Evolutionary conservation across 331 rosid genomes (phyloP).

Genomic region (Acacia concinna): DNA sequence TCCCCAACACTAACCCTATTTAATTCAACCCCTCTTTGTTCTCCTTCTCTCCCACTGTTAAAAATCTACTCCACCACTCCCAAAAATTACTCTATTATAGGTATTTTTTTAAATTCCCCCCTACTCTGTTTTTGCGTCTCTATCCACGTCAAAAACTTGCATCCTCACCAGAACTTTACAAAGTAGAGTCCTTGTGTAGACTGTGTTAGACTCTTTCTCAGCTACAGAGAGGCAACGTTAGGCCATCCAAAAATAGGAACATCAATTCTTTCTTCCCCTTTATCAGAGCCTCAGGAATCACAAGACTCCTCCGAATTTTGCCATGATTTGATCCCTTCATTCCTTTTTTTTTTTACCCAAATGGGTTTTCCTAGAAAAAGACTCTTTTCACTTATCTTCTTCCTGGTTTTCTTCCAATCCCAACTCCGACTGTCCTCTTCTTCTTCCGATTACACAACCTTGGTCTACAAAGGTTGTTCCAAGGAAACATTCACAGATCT

Average conservation of each 20-base stretch:
- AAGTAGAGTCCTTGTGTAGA: background rate
- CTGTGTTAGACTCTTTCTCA: too few species aligned
- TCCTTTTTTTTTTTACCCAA: slow-evolving; percentile 14
- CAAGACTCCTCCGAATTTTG: slow-evolving; percentile 29
- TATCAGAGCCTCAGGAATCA: slow-evolving; percentile 29
- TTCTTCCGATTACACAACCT: slow-evolving; percentile 58
- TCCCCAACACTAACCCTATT: slow-evolving; percentile 19
- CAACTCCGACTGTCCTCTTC: slow-evolving; percentile 44
- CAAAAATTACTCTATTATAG: background rate
- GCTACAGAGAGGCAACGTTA: too few species aligned
- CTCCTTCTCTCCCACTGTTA: slow-evolving; percentile 53
- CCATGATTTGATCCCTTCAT: slow-evolving; percentile 43
- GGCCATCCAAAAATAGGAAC: background rate
- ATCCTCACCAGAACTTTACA: background rate
- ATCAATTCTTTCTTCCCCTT: slow-evolving; percentile 1
- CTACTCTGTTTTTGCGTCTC: background rate
- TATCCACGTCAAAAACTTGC: background rate
- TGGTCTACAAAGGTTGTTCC: slow-evolving; percentile 92
- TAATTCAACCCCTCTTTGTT: slow-evolving; percentile 40
- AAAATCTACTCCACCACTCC: slow-evolving; percentile 21
- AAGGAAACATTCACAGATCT: slow-evolving; percentile 84
- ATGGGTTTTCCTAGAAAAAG: slow-evolving; percentile 53
- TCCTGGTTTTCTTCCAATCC: slow-evolving; percentile 36
- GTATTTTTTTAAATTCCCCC: background rate
- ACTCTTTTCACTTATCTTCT: slow-evolving; percentile 35